Evolutionary conservation across 2,329 filamentous ascomycete genomes (phyloP).

Genomic region (Talaromyces piceae): DNA sequence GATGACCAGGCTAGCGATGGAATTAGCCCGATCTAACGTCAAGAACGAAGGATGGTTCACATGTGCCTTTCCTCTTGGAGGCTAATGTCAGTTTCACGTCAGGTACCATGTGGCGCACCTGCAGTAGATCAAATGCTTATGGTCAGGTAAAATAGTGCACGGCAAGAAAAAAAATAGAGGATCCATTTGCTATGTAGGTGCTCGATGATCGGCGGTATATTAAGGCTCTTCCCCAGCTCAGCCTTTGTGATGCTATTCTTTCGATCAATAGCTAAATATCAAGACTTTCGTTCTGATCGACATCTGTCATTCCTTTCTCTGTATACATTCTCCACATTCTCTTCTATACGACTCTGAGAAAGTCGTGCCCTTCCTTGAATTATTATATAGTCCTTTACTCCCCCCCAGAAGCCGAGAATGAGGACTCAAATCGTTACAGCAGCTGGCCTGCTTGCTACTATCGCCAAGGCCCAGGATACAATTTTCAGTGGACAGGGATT

Average conservation of each 20-base stretch:
- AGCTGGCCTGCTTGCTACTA: constrained; percentile 2
- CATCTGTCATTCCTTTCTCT: constrained; percentile 8
- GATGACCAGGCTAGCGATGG: neutral
- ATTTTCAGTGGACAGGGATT: constrained; percentile 9
- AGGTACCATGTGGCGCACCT: neutral
- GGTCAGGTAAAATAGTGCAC: neutral
- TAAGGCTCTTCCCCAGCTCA: neutral
- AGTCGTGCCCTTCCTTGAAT: constrained; percentile 2
- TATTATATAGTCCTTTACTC: neutral
- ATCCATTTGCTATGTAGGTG: neutral
- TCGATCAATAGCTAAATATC: neutral
- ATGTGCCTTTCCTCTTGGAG: neutral
- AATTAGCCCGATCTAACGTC: neutral
- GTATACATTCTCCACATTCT: neutral
- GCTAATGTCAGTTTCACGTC: neutral
- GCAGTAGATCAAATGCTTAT: neutral
- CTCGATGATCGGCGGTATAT: neutral
- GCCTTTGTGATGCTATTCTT: neutral
- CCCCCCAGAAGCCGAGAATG: constrained; percentile 1
- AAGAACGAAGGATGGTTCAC: neutral
- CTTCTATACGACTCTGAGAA: neutral
- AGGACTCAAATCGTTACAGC: constrained; percentile 9
- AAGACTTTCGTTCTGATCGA: constrained; percentile 1
- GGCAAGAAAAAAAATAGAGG: too few species aligned
- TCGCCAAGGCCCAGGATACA: neutral